Percentiles rank a stretch among this genome's conserved stretches.
Evolutionary conservation across 208 protist genomes (phyloP).

Genomic region (Trypanosoma lewisi): DNA sequence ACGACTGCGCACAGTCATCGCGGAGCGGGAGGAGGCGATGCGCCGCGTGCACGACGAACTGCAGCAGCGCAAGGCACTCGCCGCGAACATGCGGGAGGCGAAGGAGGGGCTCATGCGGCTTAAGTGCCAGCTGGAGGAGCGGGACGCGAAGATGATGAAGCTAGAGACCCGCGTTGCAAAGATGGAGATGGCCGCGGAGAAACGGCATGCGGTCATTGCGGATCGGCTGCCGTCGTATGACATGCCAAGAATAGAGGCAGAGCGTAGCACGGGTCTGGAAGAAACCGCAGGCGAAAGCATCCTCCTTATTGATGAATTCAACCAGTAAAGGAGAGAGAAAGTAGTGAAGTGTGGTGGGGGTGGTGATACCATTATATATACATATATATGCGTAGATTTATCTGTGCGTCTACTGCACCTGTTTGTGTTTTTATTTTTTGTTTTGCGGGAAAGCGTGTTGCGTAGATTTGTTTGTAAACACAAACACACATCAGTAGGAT

Average conservation of each 20-base stretch:
- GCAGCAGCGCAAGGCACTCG: slow-evolving; percentile 43
- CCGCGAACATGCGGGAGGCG: slow-evolving; percentile 35
- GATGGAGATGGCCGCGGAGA: slow-evolving; percentile 55
- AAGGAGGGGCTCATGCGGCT: slow-evolving; percentile 45
- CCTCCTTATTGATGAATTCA: slow-evolving; percentile 70
- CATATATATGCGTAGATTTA: neutral
- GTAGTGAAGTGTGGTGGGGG: neutral
- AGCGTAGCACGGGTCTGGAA: slow-evolving; percentile 39
- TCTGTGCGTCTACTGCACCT: too few relatives aligned
- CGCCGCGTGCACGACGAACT: slow-evolving; percentile 43
- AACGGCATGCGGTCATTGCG: slow-evolving; percentile 59
- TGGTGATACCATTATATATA: slow-evolving; percentile 6
- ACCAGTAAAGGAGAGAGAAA: slow-evolving; percentile 7
- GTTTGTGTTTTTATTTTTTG: too few relatives aligned
- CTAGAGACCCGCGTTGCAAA: slow-evolving; percentile 61
- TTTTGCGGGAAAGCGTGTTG: too few relatives aligned
- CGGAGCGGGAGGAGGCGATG: slow-evolving; percentile 36
- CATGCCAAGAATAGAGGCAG: slow-evolving; percentile 51
- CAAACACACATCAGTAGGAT: too few relatives aligned
- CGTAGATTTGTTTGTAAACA: too few relatives aligned
- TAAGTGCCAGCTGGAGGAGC: slow-evolving; percentile 74
- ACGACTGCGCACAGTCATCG: slow-evolving; percentile 38
- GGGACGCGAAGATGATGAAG: slow-evolving; percentile 65
- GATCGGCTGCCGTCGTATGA: slow-evolving; percentile 47
- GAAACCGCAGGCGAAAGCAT: slow-evolving; percentile 80